Conservation (phyloP, 148 eudicot genomes). For the Hydrangea macrophylla region DNA sequence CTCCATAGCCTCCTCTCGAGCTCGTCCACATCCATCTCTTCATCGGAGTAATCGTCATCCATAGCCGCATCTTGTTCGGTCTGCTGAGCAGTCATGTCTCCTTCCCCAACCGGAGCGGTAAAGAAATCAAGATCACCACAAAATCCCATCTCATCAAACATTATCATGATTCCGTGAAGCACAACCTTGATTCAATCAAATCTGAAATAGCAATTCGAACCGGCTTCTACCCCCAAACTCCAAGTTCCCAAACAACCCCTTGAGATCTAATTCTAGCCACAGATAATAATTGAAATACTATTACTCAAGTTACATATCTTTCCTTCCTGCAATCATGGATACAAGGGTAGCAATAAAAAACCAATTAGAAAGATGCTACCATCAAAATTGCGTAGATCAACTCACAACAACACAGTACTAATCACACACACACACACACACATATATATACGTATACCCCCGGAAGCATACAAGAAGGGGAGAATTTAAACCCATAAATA, state of each 20-base stretch:
- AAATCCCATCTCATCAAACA: slow-evolving; percentile 57
- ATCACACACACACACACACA: too few species aligned
- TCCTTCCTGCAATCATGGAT: neutral
- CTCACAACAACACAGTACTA: neutral
- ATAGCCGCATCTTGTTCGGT: slow-evolving; percentile 22
- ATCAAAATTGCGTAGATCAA: neutral
- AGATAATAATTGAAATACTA: neutral
- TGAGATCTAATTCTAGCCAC: too few species aligned
- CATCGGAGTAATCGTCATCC: slow-evolving; percentile 59
- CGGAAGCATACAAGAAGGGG: too few species aligned
- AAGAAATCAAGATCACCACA: slow-evolving; percentile 50
- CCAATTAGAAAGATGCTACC: neutral
- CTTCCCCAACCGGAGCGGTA: slow-evolving; percentile 28
- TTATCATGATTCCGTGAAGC: slow-evolving; percentile 22
- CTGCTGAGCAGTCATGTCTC: slow-evolving; percentile 23
- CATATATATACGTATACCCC: too few species aligned
- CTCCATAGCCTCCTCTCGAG: slow-evolving; percentile 79
- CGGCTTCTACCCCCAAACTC: neutral
- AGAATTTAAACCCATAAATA: too few species aligned
- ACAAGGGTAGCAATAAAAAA: slow-evolving; percentile 1
- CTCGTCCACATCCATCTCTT: slow-evolving; percentile 68
- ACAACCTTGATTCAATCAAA: neutral
- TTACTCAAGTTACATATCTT: neutral
- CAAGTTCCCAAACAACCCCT: neutral
- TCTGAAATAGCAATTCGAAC: slow-evolving; percentile 1